phyloP scores from a whole-genome alignment of 352 stramenopile genomes.

The Pythium utonaiense region DNA sequence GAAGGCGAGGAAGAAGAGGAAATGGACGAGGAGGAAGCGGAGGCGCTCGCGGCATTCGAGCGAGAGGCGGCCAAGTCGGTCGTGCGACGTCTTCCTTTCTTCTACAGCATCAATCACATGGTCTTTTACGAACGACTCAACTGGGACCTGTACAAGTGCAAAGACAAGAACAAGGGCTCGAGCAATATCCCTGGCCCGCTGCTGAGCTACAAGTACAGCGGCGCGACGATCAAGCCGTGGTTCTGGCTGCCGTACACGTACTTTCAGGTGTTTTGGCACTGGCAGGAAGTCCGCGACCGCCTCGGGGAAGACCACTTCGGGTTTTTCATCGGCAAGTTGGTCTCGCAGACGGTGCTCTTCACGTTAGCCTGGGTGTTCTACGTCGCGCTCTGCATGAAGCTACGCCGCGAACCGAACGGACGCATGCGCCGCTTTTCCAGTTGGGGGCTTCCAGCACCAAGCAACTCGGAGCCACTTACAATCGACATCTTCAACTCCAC shows the following conservation, averaged over 20 bases:
- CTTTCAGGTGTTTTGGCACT: conserved; percentile 84
- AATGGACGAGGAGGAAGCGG: conserved; percentile 15
- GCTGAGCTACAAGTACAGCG: conserved; percentile 82
- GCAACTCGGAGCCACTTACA: conserved; percentile 45
- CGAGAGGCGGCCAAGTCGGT: conserved; percentile 36
- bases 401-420: conserved; percentile 63
- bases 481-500: conserved; percentile 75
- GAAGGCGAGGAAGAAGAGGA: conserved; percentile 33
- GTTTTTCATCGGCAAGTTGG: conserved; percentile 54
- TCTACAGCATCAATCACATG: conserved; percentile 88
- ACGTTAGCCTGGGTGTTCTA: conserved; percentile 63
- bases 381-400: conserved; percentile 58
- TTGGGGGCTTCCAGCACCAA: conserved; percentile 48
- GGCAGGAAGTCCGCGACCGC: conserved; percentile 54
- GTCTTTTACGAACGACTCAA: conserved; percentile 87
- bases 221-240: conserved; percentile 68
- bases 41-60: conserved; percentile 26
- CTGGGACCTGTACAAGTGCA: conserved; percentile 84
- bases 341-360: conserved; percentile 61
- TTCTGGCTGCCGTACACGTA: conserved; percentile 81
- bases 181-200: conserved; percentile 62
- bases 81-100: conserved; percentile 72
- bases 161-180: conserved; percentile 56
- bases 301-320: conserved; percentile 62
- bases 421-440: conserved; percentile 57